Evolutionary conservation across 192 early-diverging fungal species (phyloP).

Genomic region (Diversispora epigaea): DNA sequence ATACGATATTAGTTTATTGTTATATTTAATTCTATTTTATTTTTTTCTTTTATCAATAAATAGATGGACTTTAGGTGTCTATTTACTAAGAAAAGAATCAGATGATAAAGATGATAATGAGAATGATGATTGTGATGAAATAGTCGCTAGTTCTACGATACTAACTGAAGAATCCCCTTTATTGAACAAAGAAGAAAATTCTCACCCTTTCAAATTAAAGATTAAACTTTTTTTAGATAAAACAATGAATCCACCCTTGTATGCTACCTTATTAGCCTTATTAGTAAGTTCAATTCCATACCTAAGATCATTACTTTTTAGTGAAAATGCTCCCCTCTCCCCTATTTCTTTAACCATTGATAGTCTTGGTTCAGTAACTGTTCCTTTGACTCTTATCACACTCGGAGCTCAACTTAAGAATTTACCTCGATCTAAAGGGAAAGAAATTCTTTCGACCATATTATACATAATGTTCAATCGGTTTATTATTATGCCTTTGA

Average conservation of each 20-base stretch:
- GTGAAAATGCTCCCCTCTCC: neutral
- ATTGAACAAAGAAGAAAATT: neutral
- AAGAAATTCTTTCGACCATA: slow-evolving; percentile 1
- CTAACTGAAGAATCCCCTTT: neutral
- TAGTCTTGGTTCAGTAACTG: slow-evolving; percentile 15
- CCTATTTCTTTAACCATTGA: slow-evolving; percentile 10
- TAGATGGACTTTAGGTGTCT: neutral
- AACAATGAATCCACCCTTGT: slow-evolving; percentile 31
- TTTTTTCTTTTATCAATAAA: neutral
- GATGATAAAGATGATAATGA: neutral
- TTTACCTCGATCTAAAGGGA: slow-evolving; percentile 9
- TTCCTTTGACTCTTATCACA: slow-evolving; percentile 29
- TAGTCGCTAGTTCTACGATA: neutral
- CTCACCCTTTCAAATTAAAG: neutral
- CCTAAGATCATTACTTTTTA: slow-evolving; percentile 28
- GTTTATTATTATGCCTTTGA: slow-evolving; percentile 29
- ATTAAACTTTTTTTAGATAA: neutral
- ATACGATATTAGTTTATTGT: no score
- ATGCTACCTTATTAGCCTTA: slow-evolving; percentile 27
- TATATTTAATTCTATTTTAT: neutral
- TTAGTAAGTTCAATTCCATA: slow-evolving; percentile 13
- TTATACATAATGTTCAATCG: slow-evolving; percentile 4
- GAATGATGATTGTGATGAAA: neutral
- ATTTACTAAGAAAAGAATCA: neutral
- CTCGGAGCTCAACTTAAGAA: slow-evolving; percentile 35